Evolutionary conservation across 1,284 basidiomycete genomes (phyloP), one percentile per base, ranked within the genome.

Genomic region (Waitea zeae): DNA sequence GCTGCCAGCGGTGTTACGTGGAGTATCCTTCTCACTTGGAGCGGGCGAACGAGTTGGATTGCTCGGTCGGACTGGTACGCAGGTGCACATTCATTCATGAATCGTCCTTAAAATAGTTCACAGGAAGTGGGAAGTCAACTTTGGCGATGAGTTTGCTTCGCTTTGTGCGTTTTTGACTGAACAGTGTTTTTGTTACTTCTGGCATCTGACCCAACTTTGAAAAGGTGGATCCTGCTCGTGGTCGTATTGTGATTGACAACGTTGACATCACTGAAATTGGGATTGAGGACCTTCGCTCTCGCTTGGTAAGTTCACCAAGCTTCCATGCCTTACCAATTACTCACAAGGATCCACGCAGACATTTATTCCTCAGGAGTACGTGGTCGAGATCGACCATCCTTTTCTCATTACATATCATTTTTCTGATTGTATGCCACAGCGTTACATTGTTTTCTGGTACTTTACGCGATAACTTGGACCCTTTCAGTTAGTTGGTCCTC

Each of bases 141-240:
- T 56, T 93, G 20, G 86, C 84, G 0, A 86, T 84, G 72, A 77
- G 76, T 41, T 58, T 96, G 17, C 53, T 97, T 42, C 72, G 90
- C 40, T 95, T 96, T 46, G 79, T 78, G 45, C n/a, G n/a, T n/a
- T n/a, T n/a, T n/a, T n/a, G n/a, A n/a, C n/a, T n/a, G n/a, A n/a
- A n/a, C n/a, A 37, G 93, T 89, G 1, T 67, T 96, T 12, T 88
- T 89, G 0, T 61, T n/a, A n/a, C n/a, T n/a, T n/a, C n/a, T n/a
- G n/a, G n/a, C n/a, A n/a, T 95, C n/a, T n/a, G n/a, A 26, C 84
- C 82, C 14, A 89, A 96, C 63, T 96, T 97, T 76, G 75, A 93
- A 34, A 93, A 93, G 47, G 86, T 93, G 15, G 90, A 97, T 46
- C 88, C 89, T 0, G 61, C 69, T 1, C 57, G 59, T 7, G 92